Evolutionary conservation across 352 stramenopile species (phyloP).

Genomic region (Globisporangium nagaii): DNA sequence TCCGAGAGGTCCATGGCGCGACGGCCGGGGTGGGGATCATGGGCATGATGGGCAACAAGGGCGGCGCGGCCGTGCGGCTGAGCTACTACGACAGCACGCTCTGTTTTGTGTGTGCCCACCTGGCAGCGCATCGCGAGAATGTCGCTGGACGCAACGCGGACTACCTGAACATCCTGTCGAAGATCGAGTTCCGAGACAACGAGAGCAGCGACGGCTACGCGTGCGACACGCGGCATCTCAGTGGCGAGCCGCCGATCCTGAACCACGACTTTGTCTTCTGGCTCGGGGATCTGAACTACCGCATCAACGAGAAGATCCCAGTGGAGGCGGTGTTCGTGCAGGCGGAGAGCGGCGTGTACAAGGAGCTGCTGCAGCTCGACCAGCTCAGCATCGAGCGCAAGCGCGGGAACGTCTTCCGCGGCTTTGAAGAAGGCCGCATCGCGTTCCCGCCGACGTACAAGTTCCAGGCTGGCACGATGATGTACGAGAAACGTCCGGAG

Average conservation of each 20-base stretch:
- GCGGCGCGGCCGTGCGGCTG: constrained; percentile 93
- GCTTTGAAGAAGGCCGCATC: constrained; percentile 90
- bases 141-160: constrained; percentile 96
- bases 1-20: constrained; percentile 87
- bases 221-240: constrained; percentile 19
- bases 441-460: constrained; percentile 96
- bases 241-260: constrained; percentile 68
- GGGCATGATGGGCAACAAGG: constrained; percentile 99
- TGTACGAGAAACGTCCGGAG: constrained; percentile 96
- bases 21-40: constrained; percentile 97
- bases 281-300: constrained; percentile 91
- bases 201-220: constrained; percentile 26
- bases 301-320: constrained; percentile 74
- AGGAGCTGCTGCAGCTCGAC: constrained; percentile 33
- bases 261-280: constrained; percentile 99
- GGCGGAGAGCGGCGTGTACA: constrained; percentile 26
- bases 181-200: constrained; percentile 88
- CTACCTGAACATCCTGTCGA: constrained; percentile 97
- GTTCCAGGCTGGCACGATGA: constrained; percentile 93
- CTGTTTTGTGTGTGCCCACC: constrained; percentile 98
- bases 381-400: constrained; percentile 71
- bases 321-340: constrained; percentile 72
- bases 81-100: constrained; percentile 97
- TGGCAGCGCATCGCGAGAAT: constrained; percentile 98
- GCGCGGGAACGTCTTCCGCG: constrained; percentile 73